These are phyloP conservation scores for Viridothelium virens DNA, from an alignment of 495 filamentous ascomycete genomes.

Conservation along the genomic window DNA sequence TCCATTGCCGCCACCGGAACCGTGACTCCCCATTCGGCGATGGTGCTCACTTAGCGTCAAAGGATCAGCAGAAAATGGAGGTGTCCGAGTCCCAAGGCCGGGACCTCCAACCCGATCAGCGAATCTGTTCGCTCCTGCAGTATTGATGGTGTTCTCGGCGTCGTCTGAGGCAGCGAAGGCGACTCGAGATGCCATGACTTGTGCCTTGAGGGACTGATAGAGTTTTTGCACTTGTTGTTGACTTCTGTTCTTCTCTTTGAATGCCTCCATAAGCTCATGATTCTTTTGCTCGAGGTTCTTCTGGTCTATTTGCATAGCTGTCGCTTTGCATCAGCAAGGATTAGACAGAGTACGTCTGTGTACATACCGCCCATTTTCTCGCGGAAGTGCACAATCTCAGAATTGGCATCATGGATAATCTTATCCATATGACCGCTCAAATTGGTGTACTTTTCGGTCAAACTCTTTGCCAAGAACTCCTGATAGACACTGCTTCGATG, in stretches of 20 bases:
- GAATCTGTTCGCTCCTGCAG: constrained; percentile 21
- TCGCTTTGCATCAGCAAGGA: constrained; percentile 4
- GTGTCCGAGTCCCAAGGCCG: constrained; percentile 15
- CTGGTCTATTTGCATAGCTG: constrained; percentile 59
- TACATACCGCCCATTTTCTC: constrained; percentile 49
- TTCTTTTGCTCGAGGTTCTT: constrained; percentile 66
- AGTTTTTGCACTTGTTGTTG: constrained; percentile 73
- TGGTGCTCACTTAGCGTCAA: constrained; percentile 41
- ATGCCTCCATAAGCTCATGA: constrained; percentile 60
- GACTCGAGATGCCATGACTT: constrained; percentile 60
- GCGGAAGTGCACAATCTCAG: constrained; percentile 62
- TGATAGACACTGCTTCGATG: constrained; percentile 62
- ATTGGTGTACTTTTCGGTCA: constrained; percentile 65
- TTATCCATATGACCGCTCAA: constrained; percentile 71
- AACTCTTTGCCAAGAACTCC: constrained; percentile 60
- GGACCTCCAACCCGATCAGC: constrained; percentile 24
- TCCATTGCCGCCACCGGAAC: constrained; percentile 33
- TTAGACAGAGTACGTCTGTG: neutral
- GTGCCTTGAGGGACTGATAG: constrained; percentile 74
- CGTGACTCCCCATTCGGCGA: constrained; percentile 43
- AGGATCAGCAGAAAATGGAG: constrained; percentile 31
- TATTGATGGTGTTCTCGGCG: constrained; percentile 50
- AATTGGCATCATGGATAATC: constrained; percentile 71
- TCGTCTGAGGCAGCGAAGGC: constrained; percentile 63
- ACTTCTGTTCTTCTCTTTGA: constrained; percentile 66